Conservation (phyloP, 495 filamentous ascomycete species). For the Rostrohypoxylon terebratum region DNA sequence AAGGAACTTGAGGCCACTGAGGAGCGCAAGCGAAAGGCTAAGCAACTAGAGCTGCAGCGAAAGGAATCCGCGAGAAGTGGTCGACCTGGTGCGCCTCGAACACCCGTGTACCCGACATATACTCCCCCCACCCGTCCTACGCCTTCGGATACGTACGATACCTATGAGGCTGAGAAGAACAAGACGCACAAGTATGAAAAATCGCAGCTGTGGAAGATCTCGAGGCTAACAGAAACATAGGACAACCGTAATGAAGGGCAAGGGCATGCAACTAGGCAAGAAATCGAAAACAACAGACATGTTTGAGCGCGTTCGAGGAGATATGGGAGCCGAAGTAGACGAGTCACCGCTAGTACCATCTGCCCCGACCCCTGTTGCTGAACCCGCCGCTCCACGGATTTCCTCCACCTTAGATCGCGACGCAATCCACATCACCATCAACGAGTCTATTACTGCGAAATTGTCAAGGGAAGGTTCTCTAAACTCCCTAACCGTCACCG, state of each 20-base stretch:
- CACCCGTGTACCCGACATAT: slow-evolving; percentile 88
- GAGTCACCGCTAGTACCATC: slow-evolving; percentile 79
- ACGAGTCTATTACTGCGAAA: slow-evolving; percentile 87
- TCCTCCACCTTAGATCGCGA: slow-evolving; percentile 78
- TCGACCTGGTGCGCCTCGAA: slow-evolving; percentile 68
- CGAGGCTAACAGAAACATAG: slow-evolving; percentile 48
- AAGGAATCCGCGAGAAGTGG: slow-evolving; percentile 79
- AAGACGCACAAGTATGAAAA: slow-evolving; percentile 77
- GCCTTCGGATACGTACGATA: slow-evolving; percentile 85
- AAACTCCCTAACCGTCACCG: slow-evolving; percentile 86
- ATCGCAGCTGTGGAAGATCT: not conserved
- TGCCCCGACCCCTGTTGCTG: slow-evolving; percentile 67
- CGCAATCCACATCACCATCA: slow-evolving; percentile 85
- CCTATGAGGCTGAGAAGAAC: slow-evolving; percentile 96
- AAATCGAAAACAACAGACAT: slow-evolving; percentile 97
- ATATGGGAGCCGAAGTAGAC: slow-evolving; percentile 83
- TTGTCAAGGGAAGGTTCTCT: slow-evolving; percentile 86
- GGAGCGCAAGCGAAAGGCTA: slow-evolving; percentile 96
- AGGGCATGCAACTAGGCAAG: slow-evolving; percentile 98
- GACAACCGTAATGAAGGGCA: slow-evolving; percentile 79
- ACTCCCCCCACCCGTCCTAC: slow-evolving; percentile 80
- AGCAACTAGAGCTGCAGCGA: slow-evolving; percentile 97
- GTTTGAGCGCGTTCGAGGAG: slow-evolving; percentile 93
- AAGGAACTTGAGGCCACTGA: slow-evolving; percentile 98
- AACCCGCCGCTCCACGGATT: slow-evolving; percentile 68